Evolutionary conservation across 75 land plant species (phyloP).

Genomic region (Cryptomeria japonica): DNA sequence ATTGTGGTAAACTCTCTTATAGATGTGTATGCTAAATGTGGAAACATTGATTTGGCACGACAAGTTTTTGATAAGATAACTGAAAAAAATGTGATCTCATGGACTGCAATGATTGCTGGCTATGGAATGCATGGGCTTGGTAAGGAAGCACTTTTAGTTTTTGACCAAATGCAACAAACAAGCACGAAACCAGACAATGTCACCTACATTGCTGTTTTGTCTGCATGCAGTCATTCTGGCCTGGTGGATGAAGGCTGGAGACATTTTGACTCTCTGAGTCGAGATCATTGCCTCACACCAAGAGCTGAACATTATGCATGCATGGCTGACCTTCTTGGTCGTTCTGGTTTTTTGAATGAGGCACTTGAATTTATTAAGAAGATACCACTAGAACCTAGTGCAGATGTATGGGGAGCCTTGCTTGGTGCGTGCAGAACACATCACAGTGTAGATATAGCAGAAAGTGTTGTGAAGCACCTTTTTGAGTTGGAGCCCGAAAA

Average conservation of each 20-base stretch:
- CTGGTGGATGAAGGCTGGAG: slow-evolving; percentile 35
- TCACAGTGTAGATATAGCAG: slow-evolving; percentile 21
- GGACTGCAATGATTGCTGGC: slow-evolving; percentile 14
- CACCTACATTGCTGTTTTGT: slow-evolving; percentile 32
- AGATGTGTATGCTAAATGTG: slow-evolving; percentile 17
- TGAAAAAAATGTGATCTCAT: neutral
- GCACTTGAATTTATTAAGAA: slow-evolving; percentile 15
- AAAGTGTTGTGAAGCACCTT: slow-evolving; percentile 19
- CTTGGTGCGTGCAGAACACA: slow-evolving; percentile 32
- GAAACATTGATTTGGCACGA: neutral
- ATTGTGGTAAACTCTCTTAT: slow-evolving; percentile 32
- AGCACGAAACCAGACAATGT: slow-evolving; percentile 17
- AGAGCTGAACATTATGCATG: slow-evolving; percentile 31
- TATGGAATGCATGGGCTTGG: slow-evolving; percentile 31
- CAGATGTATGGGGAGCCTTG: slow-evolving; percentile 32
- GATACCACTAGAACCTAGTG: neutral
- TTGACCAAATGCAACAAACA: slow-evolving; percentile 20
- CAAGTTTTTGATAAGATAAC: neutral
- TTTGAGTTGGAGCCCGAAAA: slow-evolving; percentile 33
- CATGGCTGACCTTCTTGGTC: slow-evolving; percentile 37
- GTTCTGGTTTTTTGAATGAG: slow-evolving; percentile 29
- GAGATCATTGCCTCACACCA: slow-evolving; percentile 18
- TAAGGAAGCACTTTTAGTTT: slow-evolving; percentile 20
- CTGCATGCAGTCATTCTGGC: slow-evolving; percentile 45
- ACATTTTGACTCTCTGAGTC: slow-evolving; percentile 22